These are phyloP conservation scores for Cenchrus americanus DNA, from an alignment of 176 grass and related monocot genomes.

Conservation along the genomic window DNA sequence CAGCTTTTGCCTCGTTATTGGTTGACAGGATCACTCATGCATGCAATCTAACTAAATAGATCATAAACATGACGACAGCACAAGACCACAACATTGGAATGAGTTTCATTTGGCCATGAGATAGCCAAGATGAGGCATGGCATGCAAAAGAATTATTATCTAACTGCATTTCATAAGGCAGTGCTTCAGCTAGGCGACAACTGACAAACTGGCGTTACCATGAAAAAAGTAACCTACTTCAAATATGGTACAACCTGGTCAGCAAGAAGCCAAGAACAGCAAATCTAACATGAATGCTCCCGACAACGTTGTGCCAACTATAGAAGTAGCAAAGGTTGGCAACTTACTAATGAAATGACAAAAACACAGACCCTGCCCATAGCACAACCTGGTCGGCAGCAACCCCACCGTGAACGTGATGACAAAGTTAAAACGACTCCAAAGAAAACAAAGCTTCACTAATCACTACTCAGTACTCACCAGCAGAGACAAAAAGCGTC, in stretches of 20 bases:
- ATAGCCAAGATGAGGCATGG: background rate
- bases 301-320: background rate
- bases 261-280: background rate
- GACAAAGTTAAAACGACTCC: background rate
- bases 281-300: background rate
- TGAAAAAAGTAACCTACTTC: background rate
- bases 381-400: background rate
- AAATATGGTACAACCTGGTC: background rate
- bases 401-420: background rate
- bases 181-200: conserved; percentile 22
- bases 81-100: background rate
- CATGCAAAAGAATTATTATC: conserved; percentile 2
- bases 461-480: background rate
- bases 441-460: conserved; percentile 1
- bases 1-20: background rate
- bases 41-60: conserved; percentile 12
- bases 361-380: background rate
- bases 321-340: conserved; percentile 18
- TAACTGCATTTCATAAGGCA: background rate
- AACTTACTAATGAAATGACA: background rate
- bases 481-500: background rate
- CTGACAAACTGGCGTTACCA: conserved; percentile 6
- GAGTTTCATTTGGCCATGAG: background rate
- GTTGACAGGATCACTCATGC: background rate
- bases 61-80: background rate